Conservation (phyloP, 2,329 filamentous ascomycete species). For the Phialemonium atrogriseum region DNA sequence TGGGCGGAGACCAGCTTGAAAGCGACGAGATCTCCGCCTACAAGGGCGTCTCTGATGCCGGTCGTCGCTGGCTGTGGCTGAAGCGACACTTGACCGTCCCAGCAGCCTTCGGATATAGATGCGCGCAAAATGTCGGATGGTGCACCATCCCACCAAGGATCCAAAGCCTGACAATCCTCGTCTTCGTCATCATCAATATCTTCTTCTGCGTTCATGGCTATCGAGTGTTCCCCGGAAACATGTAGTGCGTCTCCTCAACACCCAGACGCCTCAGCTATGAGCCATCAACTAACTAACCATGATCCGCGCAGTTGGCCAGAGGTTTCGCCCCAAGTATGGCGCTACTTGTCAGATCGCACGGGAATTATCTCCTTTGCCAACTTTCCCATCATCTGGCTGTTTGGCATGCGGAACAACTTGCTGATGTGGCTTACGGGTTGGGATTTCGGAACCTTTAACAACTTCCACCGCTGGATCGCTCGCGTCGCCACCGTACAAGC, state of each 20-base stretch:
- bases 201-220: slow-evolving; percentile 28
- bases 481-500: slow-evolving; percentile 54
- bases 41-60: too few species aligned
- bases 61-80: too few species aligned
- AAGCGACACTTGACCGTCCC: slow-evolving; percentile 26
- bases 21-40: too few species aligned
- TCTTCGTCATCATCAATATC: slow-evolving; percentile 30
- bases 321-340: slow-evolving; percentile 27
- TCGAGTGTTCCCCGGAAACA: slow-evolving; percentile 24
- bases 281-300: too few species aligned
- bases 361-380: slow-evolving; percentile 26
- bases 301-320: too few species aligned
- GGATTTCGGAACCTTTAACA: slow-evolving; percentile 58
- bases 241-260: too few species aligned
- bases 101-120: slow-evolving; percentile 33
- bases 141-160: slow-evolving; percentile 34
- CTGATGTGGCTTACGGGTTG: slow-evolving; percentile 26
- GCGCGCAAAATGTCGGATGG: slow-evolving; percentile 34
- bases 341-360: slow-evolving; percentile 32
- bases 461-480: slow-evolving; percentile 60
- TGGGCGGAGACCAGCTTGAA: too few species aligned
- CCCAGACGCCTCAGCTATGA: too few species aligned
- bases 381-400: slow-evolving; percentile 22
- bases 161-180: slow-evolving; percentile 30
- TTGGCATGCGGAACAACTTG: slow-evolving; percentile 25